These are phyloP conservation scores for Euphorbia peplus DNA, from an alignment of 345 rosid species.

Conservation along the genomic window DNA sequence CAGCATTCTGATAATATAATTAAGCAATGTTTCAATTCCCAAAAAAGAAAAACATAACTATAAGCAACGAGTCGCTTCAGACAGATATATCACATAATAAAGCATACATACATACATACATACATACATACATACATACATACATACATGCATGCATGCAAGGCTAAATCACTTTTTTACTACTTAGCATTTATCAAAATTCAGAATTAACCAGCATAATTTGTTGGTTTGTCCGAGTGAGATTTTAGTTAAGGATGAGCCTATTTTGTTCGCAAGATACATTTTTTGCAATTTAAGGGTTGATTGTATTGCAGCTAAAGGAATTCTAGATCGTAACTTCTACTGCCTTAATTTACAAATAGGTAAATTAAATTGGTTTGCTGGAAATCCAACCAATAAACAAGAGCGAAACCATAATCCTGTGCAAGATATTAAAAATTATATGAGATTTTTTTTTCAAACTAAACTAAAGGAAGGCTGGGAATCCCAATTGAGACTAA, in stretches of 20 bases:
- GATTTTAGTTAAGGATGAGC: not conserved
- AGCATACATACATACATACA: not conserved
- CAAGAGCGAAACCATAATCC: not conserved
- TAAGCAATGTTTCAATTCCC: too few relatives aligned
- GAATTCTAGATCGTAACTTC: not conserved
- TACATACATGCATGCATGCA: too few relatives aligned
- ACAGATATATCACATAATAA: too few relatives aligned
- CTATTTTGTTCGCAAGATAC: not conserved
- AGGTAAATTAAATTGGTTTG: not conserved
- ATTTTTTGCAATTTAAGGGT: not conserved
- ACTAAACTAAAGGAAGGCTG: too few relatives aligned
- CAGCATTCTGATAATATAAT: too few relatives aligned
- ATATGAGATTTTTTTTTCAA: too few relatives aligned
- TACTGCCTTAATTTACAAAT: not conserved
- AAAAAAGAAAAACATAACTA: too few relatives aligned
- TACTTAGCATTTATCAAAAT: not conserved
- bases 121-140: too few relatives aligned
- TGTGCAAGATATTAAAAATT: not conserved
- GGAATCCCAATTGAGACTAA: too few relatives aligned
- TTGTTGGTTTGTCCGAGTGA: not conserved
- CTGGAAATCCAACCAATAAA: not conserved
- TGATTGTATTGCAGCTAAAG: not conserved
- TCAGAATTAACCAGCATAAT: not conserved
- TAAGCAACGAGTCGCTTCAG: not conserved
- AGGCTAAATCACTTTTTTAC: not conserved